Percentiles rank a stretch among this genome's conserved stretches.
phyloP scores from a whole-genome alignment of 768 basidiomycete species.

The Kwoniella sp. region DNA sequence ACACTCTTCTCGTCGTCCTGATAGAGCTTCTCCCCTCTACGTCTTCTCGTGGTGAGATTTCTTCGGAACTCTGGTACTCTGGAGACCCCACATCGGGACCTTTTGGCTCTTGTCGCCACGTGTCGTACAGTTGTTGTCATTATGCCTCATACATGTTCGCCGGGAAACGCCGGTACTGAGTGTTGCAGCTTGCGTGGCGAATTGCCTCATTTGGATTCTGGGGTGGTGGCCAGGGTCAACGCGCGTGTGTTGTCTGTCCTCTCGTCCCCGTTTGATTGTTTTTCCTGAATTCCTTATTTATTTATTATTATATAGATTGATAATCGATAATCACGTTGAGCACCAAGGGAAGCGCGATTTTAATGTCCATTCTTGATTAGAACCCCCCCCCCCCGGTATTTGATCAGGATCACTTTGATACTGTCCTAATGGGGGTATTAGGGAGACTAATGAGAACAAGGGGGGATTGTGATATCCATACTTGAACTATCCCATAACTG shows the following conservation, averaged over 20 bases:
- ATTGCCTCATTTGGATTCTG: constrained; percentile 19
- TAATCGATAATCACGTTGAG: neutral
- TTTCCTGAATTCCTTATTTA: neutral
- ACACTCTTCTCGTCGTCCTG: too few species aligned
- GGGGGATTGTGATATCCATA: neutral
- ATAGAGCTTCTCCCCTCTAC: too few species aligned
- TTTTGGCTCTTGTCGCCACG: too few species aligned
- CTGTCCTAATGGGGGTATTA: neutral
- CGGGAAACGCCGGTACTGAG: neutral
- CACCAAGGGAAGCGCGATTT: neutral
- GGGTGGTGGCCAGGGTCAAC: too few species aligned
- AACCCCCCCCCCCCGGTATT: neutral
- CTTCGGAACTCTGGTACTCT: too few species aligned
- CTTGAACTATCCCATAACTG: too few species aligned
- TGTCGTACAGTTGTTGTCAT: neutral
- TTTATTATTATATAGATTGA: too few species aligned
- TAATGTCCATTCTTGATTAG: neutral
- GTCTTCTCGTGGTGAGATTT: too few species aligned
- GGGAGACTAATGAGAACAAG: neutral
- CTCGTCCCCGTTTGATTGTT: too few species aligned
- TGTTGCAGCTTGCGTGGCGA: neutral
- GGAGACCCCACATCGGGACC: too few species aligned
- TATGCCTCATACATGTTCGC: neutral
- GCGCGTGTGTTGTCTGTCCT: neutral
- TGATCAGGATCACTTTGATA: neutral